Base-by-base conservation (phyloP, 768 basidiomycete genomes). In the Boletus pseudopeckii region DNA sequence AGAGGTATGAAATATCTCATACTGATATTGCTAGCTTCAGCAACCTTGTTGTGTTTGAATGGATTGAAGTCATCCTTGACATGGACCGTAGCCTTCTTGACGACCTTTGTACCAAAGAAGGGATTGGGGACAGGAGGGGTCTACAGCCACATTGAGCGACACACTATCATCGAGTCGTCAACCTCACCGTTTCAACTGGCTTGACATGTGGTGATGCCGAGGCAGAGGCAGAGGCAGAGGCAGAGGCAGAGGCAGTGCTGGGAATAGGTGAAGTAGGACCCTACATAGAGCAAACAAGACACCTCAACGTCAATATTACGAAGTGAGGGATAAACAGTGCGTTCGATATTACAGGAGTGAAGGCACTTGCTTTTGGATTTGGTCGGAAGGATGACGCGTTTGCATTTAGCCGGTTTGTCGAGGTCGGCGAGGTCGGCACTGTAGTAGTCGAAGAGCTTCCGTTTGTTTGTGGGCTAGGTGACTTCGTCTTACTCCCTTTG, bases 31-130 rank as follows among this genome's bases (percentile, higher is more conserved):
- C 80, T 72, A 7, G 93, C 82, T 50, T 91, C 90, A 8, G 77
- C 80, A 26, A 93, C 84, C 68, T 91, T 91, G 65, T 82, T 81
- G 63, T 87, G 83, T 73, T 91, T 92, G 82, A 96, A 97, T 15
- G 96, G 94, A 69, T 95, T 97, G 68, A 99, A 99, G 67, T 98
- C 96, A 62, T 97, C 92, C 74, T 96, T 92, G 71, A 96, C 82
- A 66, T 92, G 88, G 34, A 95, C 87, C 4, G 79, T 65, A 50
- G 78, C 80, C 73, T 88, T 90, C 79, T 92, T 92, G 68, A 85
- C 81, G 18, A 76, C 68, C 34, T 88, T 86, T 30, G 82, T 77
- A 30, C 93, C 90, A 65, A 97, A 98, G 86, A 98, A 98, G 17
- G 92, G 87, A 65, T 97, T 91, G 32, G 85, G 83, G 10, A 79